Evolutionary conservation across 805 yeast species (phyloP), one percentile per base, ranked within the genome.

Genomic region (Kuraishia hungarica): DNA sequence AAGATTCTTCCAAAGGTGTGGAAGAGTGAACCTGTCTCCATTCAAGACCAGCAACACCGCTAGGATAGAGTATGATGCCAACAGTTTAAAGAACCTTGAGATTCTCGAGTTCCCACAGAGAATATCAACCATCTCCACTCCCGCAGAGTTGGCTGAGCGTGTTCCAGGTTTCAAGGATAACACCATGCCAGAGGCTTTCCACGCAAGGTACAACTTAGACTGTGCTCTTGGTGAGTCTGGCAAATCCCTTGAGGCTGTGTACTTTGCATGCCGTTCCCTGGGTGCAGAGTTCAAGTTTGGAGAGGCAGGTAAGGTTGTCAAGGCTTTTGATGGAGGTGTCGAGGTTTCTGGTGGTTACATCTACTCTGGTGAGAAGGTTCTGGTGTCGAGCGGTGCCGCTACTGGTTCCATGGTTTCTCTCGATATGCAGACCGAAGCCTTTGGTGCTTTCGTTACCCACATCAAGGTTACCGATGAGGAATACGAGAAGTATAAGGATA

Each of bases 201-300:
- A 59, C 19, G 58, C 59, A 19, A 63, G 58, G 15, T 64, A 59
- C 56, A 77, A 77, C 57, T 75, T 76, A 3, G 72, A 70, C 22
- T 69, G 76, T 19, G 81, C 80, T 0, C 68, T 65, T 47, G 79
- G 73, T 0, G 72, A 73, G 54, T 73, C 80, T 13, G 72, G 74
- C 2, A 69, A 74, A 28, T 64, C 79, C 0, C 56, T 74, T 52
- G 56, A 55, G 13, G 68, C 65, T 0, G 67, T 74, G 17, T 69
- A 71, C 51, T 51, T 61, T 10, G 64, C 64, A 52, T 65, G 70
- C 43, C 48, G 57, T 10, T 29, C 52, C 19, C 53, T 64, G 6
- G 77, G 77, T 2, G 78, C 72, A 23, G 54, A 60, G 39, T 74
- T 73, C 49, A 58, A 58, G 1, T 71, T 72, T 63, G 76, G 75